Conservation (phyloP, 805 yeast species). For the Lachancea quebecensis region DNA sequence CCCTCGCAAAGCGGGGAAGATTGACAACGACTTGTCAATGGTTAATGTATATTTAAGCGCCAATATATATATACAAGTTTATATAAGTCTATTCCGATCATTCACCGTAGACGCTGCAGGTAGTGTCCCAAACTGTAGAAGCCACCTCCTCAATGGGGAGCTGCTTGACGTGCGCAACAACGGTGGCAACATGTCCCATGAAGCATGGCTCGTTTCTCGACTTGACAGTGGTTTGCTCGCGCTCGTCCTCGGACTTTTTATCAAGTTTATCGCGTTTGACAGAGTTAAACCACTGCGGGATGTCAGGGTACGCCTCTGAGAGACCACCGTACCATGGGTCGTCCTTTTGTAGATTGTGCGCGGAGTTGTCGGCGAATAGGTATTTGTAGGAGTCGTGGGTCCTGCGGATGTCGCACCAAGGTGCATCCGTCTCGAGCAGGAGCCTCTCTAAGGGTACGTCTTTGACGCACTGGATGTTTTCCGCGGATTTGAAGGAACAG, state of each 20-base stretch:
- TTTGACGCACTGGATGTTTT: slow-evolving; percentile 59
- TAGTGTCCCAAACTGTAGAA: slow-evolving; percentile 46
- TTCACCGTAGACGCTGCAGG: slow-evolving; percentile 37
- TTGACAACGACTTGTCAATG: slow-evolving; percentile 1
- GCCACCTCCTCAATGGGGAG: slow-evolving; percentile 39
- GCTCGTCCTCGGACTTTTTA: slow-evolving; percentile 19
- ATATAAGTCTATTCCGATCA: slow-evolving; percentile 1
- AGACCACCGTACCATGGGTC: slow-evolving; percentile 59
- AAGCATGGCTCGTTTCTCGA: slow-evolving; percentile 91
- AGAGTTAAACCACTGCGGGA: slow-evolving; percentile 21
- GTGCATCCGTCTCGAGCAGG: slow-evolving; percentile 91
- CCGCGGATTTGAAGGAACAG: slow-evolving; percentile 77
- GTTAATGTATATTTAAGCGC: slow-evolving; percentile 1
- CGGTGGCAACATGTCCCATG: slow-evolving; percentile 72
- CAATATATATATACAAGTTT: neutral
- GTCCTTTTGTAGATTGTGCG: slow-evolving; percentile 42
- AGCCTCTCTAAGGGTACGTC: slow-evolving; percentile 63
- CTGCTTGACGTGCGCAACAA: slow-evolving; percentile 46
- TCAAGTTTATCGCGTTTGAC: slow-evolving; percentile 32
- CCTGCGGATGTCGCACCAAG: slow-evolving; percentile 94
- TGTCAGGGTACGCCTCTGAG: slow-evolving; percentile 48
- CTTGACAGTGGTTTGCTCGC: slow-evolving; percentile 46
- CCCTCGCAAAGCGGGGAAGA: slow-evolving; percentile 2
- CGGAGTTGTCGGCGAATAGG: slow-evolving; percentile 45
- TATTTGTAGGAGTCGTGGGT: slow-evolving; percentile 68